A percentile compares a stretch with the other conserved stretches of the same genome.
phyloP scores from a whole-genome alignment of 805 yeast genomes.

The Priceomyces haplophilus region DNA sequence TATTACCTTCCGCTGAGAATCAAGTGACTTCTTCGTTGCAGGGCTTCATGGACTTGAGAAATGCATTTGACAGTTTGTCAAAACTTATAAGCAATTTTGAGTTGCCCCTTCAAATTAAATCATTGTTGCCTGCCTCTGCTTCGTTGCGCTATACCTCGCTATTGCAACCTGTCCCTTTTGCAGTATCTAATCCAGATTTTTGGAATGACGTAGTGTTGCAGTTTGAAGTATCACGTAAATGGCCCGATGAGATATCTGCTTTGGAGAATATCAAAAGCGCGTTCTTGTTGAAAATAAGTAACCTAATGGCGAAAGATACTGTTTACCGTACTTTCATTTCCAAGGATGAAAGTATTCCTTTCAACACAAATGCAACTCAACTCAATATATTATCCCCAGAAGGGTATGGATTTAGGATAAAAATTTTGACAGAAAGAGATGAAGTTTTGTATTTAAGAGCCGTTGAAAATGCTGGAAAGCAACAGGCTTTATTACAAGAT shows the following conservation, averaged over 20 bases:
- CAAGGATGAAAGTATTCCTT: constrained; percentile 65
- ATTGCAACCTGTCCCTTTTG: constrained; percentile 79
- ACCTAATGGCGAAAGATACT: constrained; percentile 47
- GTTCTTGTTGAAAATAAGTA: constrained; percentile 65
- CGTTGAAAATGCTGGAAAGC: constrained; percentile 61
- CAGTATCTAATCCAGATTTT: constrained; percentile 69
- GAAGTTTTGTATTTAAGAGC: constrained; percentile 71
- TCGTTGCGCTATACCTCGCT: constrained; percentile 73
- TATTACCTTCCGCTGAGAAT: constrained; percentile 53
- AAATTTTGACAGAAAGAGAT: constrained; percentile 82
- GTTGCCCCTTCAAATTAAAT: constrained; percentile 68
- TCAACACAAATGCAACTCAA: constrained; percentile 54
- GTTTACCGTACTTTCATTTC: constrained; percentile 58
- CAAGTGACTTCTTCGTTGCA: constrained; percentile 44
- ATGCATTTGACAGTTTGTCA: constrained; percentile 49
- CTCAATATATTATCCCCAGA: constrained; percentile 77
- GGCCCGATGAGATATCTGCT: constrained; percentile 92
- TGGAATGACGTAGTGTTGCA: constrained; percentile 79
- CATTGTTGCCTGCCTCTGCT: constrained; percentile 72
- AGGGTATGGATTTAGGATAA: constrained; percentile 80
- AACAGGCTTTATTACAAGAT: constrained; percentile 56
- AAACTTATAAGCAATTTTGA: constrained; percentile 46
- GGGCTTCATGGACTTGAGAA: constrained; percentile 29
- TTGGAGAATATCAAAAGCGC: constrained; percentile 90
- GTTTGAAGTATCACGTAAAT: constrained; percentile 83